Base-by-base conservation (phyloP, 1,139 yeast genomes). In the Spathaspora sp. region DNA sequence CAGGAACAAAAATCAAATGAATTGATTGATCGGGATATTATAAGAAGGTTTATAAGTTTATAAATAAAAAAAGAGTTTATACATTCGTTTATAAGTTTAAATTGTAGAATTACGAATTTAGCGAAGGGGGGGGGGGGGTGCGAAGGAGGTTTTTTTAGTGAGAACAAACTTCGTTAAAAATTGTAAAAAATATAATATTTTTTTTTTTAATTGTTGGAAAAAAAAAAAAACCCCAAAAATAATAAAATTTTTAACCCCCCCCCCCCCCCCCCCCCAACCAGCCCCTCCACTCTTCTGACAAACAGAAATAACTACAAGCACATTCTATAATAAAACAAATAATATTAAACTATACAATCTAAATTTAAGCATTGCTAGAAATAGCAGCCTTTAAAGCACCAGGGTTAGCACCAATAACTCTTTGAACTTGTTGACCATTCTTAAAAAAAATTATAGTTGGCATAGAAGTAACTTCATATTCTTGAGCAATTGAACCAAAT, bases 401-500 rank as follows among this genome's bases (percentile, higher is more conserved):
- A 56, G 93, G 88, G 78, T 89, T 86, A 59, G 95, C 96, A 67
- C 96, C 96, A 57, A 89, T 81, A 48, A 89, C 86, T 65, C 81
- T 86, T 60, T 78, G 81, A 51, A 88, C 76, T 58, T 79, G 78
- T 69, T 82, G 69, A 56, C 96, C 96, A 53, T 74, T 74, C 77
- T 87, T 89, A 80, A 81, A 83, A 68, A 88, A 82, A 51, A 88
- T 68, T 53, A 90, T 68, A 48, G 97, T 90, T 65, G 97, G 97
- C 97, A 90, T 89, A 52, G 96, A 86, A 48, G 86, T 73, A 58
- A 90, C 76, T 59, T 81, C 87, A 69, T 84, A 80, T 56, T 84
- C 80, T 58, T 81, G 80, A 47, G 96, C 95, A 56, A 89, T 78
- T 18, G 81, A 85, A 41, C 86, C 78, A 55, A 83, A 74, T 64